Base-by-base conservation (phyloP, 805 yeast genomes). In the Saccharomyces paradoxus region DNA sequence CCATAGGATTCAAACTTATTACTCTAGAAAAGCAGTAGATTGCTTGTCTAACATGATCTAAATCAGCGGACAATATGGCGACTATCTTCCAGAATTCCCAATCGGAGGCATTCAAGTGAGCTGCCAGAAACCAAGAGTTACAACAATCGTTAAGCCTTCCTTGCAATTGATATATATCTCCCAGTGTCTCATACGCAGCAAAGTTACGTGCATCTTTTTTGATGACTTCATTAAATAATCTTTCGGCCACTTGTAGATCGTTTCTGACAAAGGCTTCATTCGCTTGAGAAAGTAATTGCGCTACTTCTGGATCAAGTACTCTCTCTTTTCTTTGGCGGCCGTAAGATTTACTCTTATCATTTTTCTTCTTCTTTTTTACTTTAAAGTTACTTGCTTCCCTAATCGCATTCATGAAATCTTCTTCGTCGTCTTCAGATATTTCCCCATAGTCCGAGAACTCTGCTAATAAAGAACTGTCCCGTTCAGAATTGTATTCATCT, bases 161-260 rank as follows among this genome's bases (percentile, higher is more conserved):
- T 56, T 82, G 84, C 52, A 79, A 73, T 54, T 81, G 77, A 59
- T 87, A 85, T 49, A 92, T 87, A 63, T 88, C 96, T 49, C 97
- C 97, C 48, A 90, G 71, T 0, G 95, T 87, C 63, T 87, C 85
- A 74, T 91, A 91, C 0, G 97, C 97, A 48, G 87, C 82, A 67
- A 81, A 85, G 66, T 87, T 86, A 59, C 81, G 80, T 13, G 88
- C 84, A 64, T 90, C 96, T 53, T 83, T 76, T 61, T 84, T 82
- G 56, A 92, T 83, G 12, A 89, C 95, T 57, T 81, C 88, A 60
- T 76, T 72, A 69, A 79, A 91, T 50, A 78, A 65, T 51, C 78
- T 71, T 60, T 81, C 78, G 0, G 95, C 92, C 0, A 72, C 75
- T 30, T 77, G 80, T 21, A 80, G 76, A 61, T 86, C 85, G 50